Conservation (phyloP, 208 protist genomes). For the Trypanosoma mega region DNA sequence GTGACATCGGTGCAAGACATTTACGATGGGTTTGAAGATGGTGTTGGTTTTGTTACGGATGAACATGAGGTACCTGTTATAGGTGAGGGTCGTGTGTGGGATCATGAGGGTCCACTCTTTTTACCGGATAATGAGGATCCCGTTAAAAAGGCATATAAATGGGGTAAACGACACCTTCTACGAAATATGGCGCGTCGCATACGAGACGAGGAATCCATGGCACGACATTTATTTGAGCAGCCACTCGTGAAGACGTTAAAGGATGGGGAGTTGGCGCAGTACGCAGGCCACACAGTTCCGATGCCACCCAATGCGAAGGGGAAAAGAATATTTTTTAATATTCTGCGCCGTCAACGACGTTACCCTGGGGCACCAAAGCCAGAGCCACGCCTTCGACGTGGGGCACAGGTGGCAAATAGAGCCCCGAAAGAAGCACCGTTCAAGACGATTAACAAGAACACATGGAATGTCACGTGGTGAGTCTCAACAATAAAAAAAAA, state of each 20-base stretch:
- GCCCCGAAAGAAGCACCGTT: constrained; percentile 40
- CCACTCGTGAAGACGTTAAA: constrained; percentile 52
- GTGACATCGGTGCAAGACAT: constrained; percentile 82
- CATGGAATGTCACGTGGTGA: constrained; percentile 90
- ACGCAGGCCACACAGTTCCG: constrained; percentile 80
- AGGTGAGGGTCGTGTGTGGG: constrained; percentile 50
- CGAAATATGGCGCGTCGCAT: constrained; percentile 63
- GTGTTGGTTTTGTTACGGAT: constrained; percentile 65
- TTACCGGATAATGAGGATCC: constrained; percentile 49
- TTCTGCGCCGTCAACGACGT: constrained; percentile 56
- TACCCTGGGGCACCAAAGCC: constrained; percentile 66
- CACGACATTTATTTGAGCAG: constrained; percentile 60
- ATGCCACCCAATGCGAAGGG: constrained; percentile 63
- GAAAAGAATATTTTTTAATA: constrained; percentile 65
- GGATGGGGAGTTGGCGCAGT: constrained; percentile 65
- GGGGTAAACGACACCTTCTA: constrained; percentile 65
- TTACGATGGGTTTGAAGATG: constrained; percentile 78
- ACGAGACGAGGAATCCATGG: constrained; percentile 49
- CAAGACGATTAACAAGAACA: constrained; percentile 63
- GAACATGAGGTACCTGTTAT: constrained; percentile 30
- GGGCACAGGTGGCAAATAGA: constrained; percentile 14
- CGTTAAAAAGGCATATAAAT: constrained; percentile 48
- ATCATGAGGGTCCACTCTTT: constrained; percentile 64
- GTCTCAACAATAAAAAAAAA: not conserved
- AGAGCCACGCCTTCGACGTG: constrained; percentile 40